Percentiles rank a stretch among this genome's conserved stretches.
These are phyloP conservation scores for Amauroascus niger DNA, from an alignment of 2,329 filamentous ascomycete species.

Conservation along the genomic window DNA sequence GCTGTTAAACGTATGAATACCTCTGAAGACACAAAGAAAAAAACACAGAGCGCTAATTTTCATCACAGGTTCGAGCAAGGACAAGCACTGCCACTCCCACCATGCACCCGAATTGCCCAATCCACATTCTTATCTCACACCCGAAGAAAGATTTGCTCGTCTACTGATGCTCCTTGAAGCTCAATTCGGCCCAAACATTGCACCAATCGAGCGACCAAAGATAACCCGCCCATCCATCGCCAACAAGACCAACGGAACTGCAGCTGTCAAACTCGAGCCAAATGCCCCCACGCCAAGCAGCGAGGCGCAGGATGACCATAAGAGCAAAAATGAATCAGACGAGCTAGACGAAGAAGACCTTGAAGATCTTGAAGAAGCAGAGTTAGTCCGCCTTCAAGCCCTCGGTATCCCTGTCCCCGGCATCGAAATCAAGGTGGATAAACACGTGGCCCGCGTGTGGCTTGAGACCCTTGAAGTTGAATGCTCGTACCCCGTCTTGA, in stretches of 20 bases:
- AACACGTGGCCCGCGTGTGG: slow-evolving; percentile 80
- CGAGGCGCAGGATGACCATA: background rate
- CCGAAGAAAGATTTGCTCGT: slow-evolving; percentile 69
- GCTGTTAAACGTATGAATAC: slow-evolving; percentile 69
- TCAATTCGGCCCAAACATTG: slow-evolving; percentile 83
- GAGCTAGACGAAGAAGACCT: slow-evolving; percentile 33
- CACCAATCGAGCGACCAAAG: slow-evolving; percentile 60
- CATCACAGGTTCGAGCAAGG: slow-evolving; percentile 47
- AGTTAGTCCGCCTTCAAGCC: slow-evolving; percentile 68
- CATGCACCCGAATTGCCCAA: slow-evolving; percentile 46
- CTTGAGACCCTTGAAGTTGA: slow-evolving; percentile 86
- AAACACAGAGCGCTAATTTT: slow-evolving; percentile 12
- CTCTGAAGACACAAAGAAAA: background rate
- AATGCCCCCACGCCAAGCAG: slow-evolving; percentile 18
- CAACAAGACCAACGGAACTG: slow-evolving; percentile 26
- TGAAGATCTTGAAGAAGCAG: slow-evolving; percentile 50
- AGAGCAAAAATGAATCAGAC: slow-evolving; percentile 16
- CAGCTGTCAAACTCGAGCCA: slow-evolving; percentile 17
- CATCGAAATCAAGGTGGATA: slow-evolving; percentile 76
- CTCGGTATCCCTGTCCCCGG: slow-evolving; percentile 87
- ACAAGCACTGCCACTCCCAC: slow-evolving; percentile 45
- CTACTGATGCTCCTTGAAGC: slow-evolving; percentile 95
- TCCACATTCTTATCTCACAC: slow-evolving; percentile 60
- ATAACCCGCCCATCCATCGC: slow-evolving; percentile 24
- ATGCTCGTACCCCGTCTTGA: slow-evolving; percentile 65